Percentiles rank a stretch among this genome's conserved stretches.
Conservation (phyloP, 2,329 filamentous ascomycete genomes). For the Huntiella moniliformis region DNA sequence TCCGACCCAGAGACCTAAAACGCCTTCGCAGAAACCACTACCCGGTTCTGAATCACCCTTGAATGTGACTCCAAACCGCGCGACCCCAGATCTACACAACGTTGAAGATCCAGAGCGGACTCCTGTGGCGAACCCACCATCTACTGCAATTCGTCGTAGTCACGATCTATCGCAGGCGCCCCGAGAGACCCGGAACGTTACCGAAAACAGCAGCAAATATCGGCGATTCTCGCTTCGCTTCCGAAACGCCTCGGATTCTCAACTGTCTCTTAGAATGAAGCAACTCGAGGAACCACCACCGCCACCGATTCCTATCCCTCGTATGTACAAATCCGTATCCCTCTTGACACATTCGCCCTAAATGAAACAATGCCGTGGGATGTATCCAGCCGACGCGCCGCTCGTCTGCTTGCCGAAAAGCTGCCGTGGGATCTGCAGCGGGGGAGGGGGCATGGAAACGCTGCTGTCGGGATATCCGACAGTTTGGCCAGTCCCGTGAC, state of each 20-base stretch:
- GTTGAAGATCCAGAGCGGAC: constrained; percentile 7
- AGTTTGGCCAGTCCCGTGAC: no score
- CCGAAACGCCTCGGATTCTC: constrained; percentile 83
- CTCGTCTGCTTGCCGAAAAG: no score
- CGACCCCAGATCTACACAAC: neutral
- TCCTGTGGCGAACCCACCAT: constrained; percentile 14
- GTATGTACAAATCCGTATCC: constrained; percentile 20
- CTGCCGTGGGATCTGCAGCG: no score
- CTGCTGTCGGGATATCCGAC: no score
- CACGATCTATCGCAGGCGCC: constrained; percentile 9
- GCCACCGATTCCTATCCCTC: constrained; percentile 36
- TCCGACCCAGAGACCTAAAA: constrained; percentile 2
- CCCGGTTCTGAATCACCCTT: neutral
- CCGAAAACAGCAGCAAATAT: constrained; percentile 25
- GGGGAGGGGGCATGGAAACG: no score
- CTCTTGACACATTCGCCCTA: no score
- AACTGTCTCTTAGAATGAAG: constrained; percentile 59
- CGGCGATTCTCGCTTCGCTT: constrained; percentile 56
- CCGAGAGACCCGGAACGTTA: constrained; percentile 10
- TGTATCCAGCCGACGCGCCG: no score
- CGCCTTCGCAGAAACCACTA: constrained; percentile 2
- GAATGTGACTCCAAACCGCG: neutral
- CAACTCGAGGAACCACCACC: constrained; percentile 38
- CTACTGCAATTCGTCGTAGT: constrained; percentile 13
- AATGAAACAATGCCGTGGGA: no score